These are phyloP conservation scores for Carallia pectinifolia DNA, from an alignment of 345 rosid species.

Conservation along the genomic window DNA sequence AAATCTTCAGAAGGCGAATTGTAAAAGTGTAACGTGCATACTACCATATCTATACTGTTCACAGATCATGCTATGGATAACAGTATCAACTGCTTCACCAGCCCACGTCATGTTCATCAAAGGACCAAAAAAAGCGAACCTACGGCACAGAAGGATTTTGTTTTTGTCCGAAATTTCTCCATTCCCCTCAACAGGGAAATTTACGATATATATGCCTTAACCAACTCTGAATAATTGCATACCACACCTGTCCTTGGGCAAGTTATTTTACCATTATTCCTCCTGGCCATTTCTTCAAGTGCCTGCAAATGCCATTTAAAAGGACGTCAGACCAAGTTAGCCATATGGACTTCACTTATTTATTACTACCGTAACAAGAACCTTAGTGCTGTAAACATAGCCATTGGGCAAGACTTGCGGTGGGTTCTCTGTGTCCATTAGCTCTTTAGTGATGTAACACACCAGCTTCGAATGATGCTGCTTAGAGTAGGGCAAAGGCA, in stretches of 20 bases:
- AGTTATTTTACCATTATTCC: constrained; percentile 63
- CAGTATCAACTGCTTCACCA: constrained; percentile 1
- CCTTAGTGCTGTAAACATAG: constrained; percentile 94
- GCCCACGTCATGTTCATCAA: too few relatives aligned
- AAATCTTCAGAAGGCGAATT: not conserved
- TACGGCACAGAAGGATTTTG: not conserved
- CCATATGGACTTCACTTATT: not conserved
- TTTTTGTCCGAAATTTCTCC: not conserved
- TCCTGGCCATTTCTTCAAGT: constrained; percentile 87
- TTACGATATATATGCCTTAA: constrained; percentile 87
- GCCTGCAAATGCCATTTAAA: constrained; percentile 48
- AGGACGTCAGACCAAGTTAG: constrained; percentile 5
- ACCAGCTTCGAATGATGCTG: constrained; percentile 98
- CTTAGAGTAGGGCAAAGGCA: constrained; percentile 85
- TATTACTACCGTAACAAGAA: constrained; percentile 23
- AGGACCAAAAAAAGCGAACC: too few relatives aligned
- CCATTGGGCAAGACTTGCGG: constrained; percentile 97
- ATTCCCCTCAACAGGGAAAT: not conserved
- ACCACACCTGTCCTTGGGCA: constrained; percentile 79
- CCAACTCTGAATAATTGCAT: constrained; percentile 67
- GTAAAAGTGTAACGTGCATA: not conserved
- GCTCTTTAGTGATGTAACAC: constrained; percentile 92
- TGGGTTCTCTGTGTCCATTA: constrained; percentile 98
- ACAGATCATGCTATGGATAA: not conserved
- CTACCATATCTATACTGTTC: constrained; percentile 2